Evolutionary conservation across 345 rosid species (phyloP).

Genomic region (Microthlaspi erraticum): DNA sequence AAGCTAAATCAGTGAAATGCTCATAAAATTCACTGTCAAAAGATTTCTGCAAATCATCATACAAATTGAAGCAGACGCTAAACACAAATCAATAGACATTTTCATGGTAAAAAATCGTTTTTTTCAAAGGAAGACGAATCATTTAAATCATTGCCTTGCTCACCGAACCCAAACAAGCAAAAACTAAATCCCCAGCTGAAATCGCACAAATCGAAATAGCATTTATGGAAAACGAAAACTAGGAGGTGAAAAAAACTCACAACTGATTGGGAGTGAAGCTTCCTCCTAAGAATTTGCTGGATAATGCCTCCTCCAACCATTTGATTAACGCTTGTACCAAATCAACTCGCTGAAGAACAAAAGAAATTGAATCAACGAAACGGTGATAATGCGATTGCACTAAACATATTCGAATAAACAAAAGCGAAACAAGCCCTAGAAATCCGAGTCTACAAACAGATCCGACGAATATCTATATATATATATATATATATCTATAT

Average conservation of each 20-base stretch:
- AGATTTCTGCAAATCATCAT: not conserved
- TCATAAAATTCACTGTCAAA: not conserved
- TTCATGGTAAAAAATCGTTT: not conserved
- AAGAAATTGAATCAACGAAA: not conserved
- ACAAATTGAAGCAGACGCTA: slow-evolving; percentile 16
- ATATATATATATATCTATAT: too few species aligned
- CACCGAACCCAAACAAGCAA: slow-evolving; percentile 6
- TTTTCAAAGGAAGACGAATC: not conserved
- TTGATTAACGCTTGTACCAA: slow-evolving; percentile 49
- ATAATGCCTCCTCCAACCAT: slow-evolving; percentile 96
- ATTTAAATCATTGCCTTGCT: not conserved
- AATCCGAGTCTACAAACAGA: slow-evolving; percentile 37
- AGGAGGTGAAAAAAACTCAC: slow-evolving; percentile 49
- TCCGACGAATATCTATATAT: slow-evolving; percentile 20
- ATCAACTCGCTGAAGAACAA: slow-evolving; percentile 43
- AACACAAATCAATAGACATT: not conserved
- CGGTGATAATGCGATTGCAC: not conserved
- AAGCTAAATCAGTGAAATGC: not conserved
- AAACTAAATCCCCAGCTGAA: slow-evolving; percentile 22
- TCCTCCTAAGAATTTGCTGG: slow-evolving; percentile 87
- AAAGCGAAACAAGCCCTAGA: slow-evolving; percentile 34
- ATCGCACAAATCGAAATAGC: slow-evolving; percentile 8
- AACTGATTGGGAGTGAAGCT: slow-evolving; percentile 66
- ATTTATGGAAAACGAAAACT: not conserved
- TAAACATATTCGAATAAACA: slow-evolving; percentile 1